Percentiles rank a stretch among this genome's conserved stretches.
Evolutionary conservation across 768 basidiomycete genomes (phyloP).

Genomic region (Hirschioporus abietinus): DNA sequence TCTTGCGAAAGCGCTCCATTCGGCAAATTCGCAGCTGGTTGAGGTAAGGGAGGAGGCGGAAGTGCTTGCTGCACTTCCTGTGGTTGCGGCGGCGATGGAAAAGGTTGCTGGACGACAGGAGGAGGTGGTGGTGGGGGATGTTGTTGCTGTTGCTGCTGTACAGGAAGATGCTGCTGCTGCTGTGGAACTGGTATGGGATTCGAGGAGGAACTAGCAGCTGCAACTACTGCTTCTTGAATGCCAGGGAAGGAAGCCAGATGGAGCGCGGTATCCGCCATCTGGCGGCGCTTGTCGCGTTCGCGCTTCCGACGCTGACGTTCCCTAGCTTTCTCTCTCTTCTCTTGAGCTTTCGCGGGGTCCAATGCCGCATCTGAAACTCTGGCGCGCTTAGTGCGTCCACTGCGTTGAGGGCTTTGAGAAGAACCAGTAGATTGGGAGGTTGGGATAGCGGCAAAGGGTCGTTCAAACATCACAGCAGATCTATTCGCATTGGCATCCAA

Average conservation of each 20-base stretch:
- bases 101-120: background rate
- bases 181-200: background rate
- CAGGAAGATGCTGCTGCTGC: background rate
- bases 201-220: background rate
- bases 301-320: conserved; percentile 82
- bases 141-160: conserved; percentile 7
- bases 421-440: background rate
- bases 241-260: conserved; percentile 5
- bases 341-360: conserved; percentile 65
- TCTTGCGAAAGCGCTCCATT: conserved; percentile 48
- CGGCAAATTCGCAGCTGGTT: conserved; percentile 19
- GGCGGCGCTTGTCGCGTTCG: conserved; percentile 44
- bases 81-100: conserved; percentile 21
- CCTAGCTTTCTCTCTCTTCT: conserved; percentile 83
- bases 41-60: conserved; percentile 6
- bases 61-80: conserved; percentile 17
- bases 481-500: background rate
- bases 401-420: background rate
- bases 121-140: conserved; percentile 26
- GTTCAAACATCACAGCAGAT: conserved; percentile 19
- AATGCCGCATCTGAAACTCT: conserved; percentile 23
- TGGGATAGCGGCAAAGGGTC: conserved; percentile 11
- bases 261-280: background rate
- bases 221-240: background rate
- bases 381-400: conserved; percentile 4